Base-by-base conservation (phyloP, 768 basidiomycete species). In the Leucosporidium scottii region DNA sequence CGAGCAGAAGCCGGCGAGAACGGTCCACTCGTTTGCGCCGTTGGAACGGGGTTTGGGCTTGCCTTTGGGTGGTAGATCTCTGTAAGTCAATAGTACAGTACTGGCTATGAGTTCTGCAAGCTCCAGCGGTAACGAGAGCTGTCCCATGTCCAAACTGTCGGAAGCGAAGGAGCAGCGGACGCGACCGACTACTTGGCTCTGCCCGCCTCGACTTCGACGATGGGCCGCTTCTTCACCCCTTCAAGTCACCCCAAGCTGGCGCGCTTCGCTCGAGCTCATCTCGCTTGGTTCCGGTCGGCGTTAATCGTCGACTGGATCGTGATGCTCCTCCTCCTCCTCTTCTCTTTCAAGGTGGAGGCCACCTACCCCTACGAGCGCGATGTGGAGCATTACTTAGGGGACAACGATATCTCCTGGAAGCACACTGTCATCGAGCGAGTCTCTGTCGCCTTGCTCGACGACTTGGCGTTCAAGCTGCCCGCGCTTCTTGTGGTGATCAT, bases 11-110 rank as follows among this genome's bases (percentile, higher is more conserved):
- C 74, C 75, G 10, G 79, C 76, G 57, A 80, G 76, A 63, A 79
- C 77, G n/a, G 78, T 79, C 78, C 78, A 79, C 71, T 78, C 75
- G 1, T 64, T 70, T 0, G 72, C 47, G 6, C 75, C 75, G 69
- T 79, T 79, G 8, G 71, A 61, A 1, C 78, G 72, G 10, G 68
- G 68, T 1, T 59, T 50, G 2, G 79, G 79, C 62, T 79, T 79
- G 53, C 75, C 76, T 39, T 72, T 70, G 9, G 61, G 36, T 13
- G 39, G 39, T 44, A 44, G 39, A 44, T 6, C 39, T 2, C 8
- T 44, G 15, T 44, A 44, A 44, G 10, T 44, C 39, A 13, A 44
- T 44, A 44, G 39, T 44, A 44, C 15, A 8, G 39, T 44, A 15
- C 39, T 44, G 15, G 39, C 39, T 6, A 44, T 44, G 8, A 44